Evolutionary conservation across 1,139 yeast genomes (phyloP).

Genomic region (Arxiozyma telluris): DNA sequence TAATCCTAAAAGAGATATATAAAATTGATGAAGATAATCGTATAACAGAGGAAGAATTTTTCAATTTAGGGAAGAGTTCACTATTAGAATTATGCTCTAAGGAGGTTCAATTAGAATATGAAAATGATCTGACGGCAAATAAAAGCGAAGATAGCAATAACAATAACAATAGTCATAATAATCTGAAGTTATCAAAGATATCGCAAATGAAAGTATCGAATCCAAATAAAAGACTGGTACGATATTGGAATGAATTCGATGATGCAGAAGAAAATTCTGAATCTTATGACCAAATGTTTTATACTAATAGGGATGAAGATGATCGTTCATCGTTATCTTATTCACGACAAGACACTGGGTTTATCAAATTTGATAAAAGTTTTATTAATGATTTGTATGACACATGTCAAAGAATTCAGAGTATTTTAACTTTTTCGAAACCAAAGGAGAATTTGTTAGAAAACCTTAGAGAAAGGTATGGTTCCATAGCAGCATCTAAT

Average conservation of each 20-base stretch:
- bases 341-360: conserved; percentile 13
- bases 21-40: conserved; percentile 8
- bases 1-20: conserved; percentile 24
- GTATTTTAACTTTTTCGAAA: conserved; percentile 4
- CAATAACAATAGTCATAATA: neutral
- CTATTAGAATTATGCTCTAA: conserved; percentile 10
- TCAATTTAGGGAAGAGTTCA: conserved; percentile 16
- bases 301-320: conserved; percentile 14
- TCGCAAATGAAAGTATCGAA: neutral
- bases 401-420: conserved; percentile 13
- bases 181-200: neutral
- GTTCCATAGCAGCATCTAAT: conserved; percentile 6
- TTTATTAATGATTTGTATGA: conserved; percentile 20
- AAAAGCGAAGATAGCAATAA: neutral
- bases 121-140: neutral
- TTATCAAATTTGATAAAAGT: conserved; percentile 18
- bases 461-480: conserved; percentile 10
- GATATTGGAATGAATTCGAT: conserved; percentile 71
- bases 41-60: conserved; percentile 18
- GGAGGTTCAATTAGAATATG: conserved; percentile 1
- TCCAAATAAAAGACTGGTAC: conserved; percentile 8
- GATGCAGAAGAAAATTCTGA: conserved; percentile 44
- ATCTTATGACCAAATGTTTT: conserved; percentile 14
- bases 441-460: neutral
- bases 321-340: neutral